These are phyloP conservation scores for Elasticomyces elasticus DNA, from an alignment of 495 filamentous ascomycete genomes.

Conservation along the genomic window DNA sequence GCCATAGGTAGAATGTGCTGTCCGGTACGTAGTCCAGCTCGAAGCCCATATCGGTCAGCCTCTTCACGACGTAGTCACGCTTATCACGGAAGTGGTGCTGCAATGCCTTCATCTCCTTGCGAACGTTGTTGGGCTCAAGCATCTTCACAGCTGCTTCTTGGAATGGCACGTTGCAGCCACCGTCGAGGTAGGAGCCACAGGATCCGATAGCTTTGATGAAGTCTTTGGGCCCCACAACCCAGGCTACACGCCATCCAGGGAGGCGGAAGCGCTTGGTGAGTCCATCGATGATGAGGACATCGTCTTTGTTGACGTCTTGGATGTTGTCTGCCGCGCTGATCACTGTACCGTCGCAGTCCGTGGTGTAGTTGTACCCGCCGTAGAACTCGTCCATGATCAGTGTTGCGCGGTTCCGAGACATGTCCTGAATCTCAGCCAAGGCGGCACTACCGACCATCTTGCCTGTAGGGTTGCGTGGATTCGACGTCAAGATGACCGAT, in stretches of 20 bases:
- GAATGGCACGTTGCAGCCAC: slow-evolving; percentile 89
- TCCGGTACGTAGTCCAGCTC: slow-evolving; percentile 59
- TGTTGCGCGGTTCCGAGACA: slow-evolving; percentile 81
- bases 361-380: slow-evolving; percentile 66
- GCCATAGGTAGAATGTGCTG: slow-evolving; percentile 88
- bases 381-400: slow-evolving; percentile 97
- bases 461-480: slow-evolving; percentile 93
- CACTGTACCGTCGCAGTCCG: slow-evolving; percentile 76
- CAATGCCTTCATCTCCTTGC: slow-evolving; percentile 78
- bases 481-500: slow-evolving; percentile 82
- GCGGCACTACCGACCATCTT: slow-evolving; percentile 70
- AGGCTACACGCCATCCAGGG: slow-evolving; percentile 92
- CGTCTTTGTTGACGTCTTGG: slow-evolving; percentile 55
- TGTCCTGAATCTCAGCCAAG: slow-evolving; percentile 77
- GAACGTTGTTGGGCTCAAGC: slow-evolving; percentile 73
- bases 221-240: slow-evolving; percentile 92
- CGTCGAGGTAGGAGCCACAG: slow-evolving; percentile 91
- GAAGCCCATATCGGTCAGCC: slow-evolving; percentile 78
- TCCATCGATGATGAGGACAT: slow-evolving; percentile 90
- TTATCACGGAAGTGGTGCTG: slow-evolving; percentile 82
- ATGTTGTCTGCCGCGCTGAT: slow-evolving; percentile 83
- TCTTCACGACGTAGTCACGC: slow-evolving; percentile 74
- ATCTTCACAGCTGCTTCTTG: slow-evolving; percentile 88
- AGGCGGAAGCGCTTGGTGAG: slow-evolving; percentile 95
- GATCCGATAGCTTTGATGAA: slow-evolving; percentile 91